phyloP scores from a whole-genome alignment of 352 stramenopile species.

The Pythium sukuiense region DNA sequence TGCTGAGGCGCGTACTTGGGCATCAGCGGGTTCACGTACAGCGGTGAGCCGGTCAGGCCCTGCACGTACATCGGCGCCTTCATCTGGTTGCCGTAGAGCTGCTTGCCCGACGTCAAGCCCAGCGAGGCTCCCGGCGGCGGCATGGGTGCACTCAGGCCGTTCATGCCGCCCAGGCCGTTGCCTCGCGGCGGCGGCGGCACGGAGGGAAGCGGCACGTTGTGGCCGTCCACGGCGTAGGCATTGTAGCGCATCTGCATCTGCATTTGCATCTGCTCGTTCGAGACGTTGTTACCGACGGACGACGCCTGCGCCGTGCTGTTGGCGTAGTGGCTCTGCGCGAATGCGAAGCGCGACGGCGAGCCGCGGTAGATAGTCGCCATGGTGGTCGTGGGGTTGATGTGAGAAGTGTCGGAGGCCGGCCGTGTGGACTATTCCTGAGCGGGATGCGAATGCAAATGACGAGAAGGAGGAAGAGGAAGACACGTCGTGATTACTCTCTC shows the following conservation, averaged over 20 bases:
- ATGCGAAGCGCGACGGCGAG: slow-evolving; percentile 58
- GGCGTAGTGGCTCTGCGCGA: slow-evolving; percentile 72
- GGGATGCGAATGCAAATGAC: not conserved
- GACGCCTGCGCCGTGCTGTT: slow-evolving; percentile 14
- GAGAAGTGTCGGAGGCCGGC: not conserved
- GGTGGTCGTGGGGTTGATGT: not conserved
- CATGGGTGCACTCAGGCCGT: slow-evolving; percentile 22
- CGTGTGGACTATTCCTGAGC: not conserved
- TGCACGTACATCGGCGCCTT: slow-evolving; percentile 26
- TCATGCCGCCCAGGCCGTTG: slow-evolving; percentile 16
- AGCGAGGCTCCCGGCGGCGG: slow-evolving; percentile 44
- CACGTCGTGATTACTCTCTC: slow-evolving; percentile 7
- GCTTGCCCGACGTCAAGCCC: slow-evolving; percentile 28
- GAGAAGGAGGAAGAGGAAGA: not conserved
- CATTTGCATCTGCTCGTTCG: slow-evolving; percentile 41
- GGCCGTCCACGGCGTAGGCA: slow-evolving; percentile 44
- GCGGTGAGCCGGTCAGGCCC: slow-evolving; percentile 26
- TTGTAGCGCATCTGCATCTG: slow-evolving; percentile 64
- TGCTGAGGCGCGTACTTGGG: slow-evolving; percentile 61
- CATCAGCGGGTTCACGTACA: slow-evolving; percentile 69
- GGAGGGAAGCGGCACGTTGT: slow-evolving; percentile 38
- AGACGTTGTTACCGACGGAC: slow-evolving; percentile 12
- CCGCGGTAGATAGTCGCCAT: slow-evolving; percentile 78
- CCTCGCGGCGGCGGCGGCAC: slow-evolving; percentile 28
- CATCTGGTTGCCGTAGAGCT: slow-evolving; percentile 21